These are phyloP conservation scores for Danielozyma ontarioensis DNA, from an alignment of 805 yeast genomes.

Conservation along the genomic window DNA sequence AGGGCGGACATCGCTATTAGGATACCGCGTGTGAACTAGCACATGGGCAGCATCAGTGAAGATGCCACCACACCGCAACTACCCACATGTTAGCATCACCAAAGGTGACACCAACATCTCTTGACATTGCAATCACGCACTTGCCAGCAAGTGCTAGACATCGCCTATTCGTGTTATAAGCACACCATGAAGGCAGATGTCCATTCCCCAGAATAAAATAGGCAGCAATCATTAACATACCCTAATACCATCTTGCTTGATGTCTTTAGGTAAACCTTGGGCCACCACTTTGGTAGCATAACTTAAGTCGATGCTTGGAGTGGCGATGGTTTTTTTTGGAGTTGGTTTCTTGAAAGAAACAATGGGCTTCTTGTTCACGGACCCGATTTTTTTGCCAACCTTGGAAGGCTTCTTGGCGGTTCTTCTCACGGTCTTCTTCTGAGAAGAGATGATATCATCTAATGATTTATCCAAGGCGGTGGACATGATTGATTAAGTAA, in stretches of 20 bases:
- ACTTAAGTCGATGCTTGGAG: constrained; percentile 37
- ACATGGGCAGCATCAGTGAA: too few species aligned
- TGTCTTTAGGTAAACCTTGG: constrained; percentile 78
- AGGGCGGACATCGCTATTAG: too few species aligned
- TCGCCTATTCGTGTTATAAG: too few species aligned
- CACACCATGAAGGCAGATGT: too few species aligned
- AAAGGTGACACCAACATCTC: too few species aligned
- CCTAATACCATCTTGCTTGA: constrained; percentile 77
- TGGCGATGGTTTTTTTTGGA: constrained; percentile 9
- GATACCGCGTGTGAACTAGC: too few species aligned
- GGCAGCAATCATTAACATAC: too few species aligned
- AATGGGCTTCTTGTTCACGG: constrained; percentile 18
- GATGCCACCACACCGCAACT: too few species aligned
- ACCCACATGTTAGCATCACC: too few species aligned
- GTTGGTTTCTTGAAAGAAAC: constrained; percentile 22
- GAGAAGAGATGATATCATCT: constrained; percentile 84
- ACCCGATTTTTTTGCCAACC: constrained; percentile 33
- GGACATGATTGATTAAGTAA: constrained; percentile 67
- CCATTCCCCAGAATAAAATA: too few species aligned
- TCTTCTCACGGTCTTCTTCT: constrained; percentile 34
- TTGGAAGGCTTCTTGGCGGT: constrained; percentile 23
- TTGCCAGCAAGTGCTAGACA: too few species aligned
- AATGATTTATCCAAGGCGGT: constrained; percentile 85
- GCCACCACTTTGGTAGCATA: constrained; percentile 80
- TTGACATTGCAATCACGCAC: too few species aligned